Evolutionary conservation across 805 yeast species (phyloP), one percentile per base, ranked within the genome.

Genomic region (Peterozyma xylosa): DNA sequence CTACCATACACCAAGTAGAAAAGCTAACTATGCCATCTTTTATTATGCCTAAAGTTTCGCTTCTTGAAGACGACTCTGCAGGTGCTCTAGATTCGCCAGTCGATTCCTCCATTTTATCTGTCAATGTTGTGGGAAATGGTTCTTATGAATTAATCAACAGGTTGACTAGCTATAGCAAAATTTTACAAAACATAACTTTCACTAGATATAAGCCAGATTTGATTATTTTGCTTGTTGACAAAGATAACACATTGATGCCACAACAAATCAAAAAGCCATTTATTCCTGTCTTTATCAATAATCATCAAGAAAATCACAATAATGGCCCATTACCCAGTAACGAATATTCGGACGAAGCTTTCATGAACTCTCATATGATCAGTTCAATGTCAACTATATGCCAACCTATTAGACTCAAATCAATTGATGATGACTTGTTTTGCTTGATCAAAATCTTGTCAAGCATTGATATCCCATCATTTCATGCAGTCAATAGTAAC

Each of bases 31-130:
- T 53, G 11, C 66, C 68, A 2, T 61, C 66, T 1, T 64, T 64
- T 49, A 60, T 63, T 14, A 64, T 64, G 69, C 69, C 69, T 1
- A 51, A 59, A 33, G 63, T 64, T 11, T 58, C 66, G 4, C 45
- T 62, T 30, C 50, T 55, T 9, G 50, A 43, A 13, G 42, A 39
- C 13, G 37, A 14, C 27, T n/a, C 33, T 13, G 34, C 16, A 10
- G 35, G 33, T 35, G 38, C 17, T 38, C 35, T 10, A 14, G 21
- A n/a, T 21, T 17, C 32, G 32, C 30, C 18, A 14, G 42, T 33
- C n/a, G 30, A 36, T 27, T 16, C 3, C 4, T 33, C 38, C 11
- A 39, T 30, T 34, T 42, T 57, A 17, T 52, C 52, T 15, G 50
- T 64, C 5, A 57, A 58, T 42, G 52, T 63, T 18, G 45, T 59